phyloP scores from a whole-genome alignment of 345 rosid species.

The Arabis hirsuta region DNA sequence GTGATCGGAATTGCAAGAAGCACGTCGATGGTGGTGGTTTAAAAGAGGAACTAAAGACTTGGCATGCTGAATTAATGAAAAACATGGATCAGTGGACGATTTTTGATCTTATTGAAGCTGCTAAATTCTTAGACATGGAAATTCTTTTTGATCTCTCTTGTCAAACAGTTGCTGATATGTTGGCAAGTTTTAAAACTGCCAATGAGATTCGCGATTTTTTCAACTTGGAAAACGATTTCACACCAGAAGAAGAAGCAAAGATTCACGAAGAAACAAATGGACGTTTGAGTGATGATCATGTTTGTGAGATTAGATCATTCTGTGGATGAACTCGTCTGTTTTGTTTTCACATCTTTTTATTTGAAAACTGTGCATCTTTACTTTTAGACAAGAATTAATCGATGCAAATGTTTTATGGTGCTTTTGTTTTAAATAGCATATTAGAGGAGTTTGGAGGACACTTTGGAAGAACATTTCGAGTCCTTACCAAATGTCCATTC shows the following conservation, averaged over 20 bases:
- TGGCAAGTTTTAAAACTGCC: background rate
- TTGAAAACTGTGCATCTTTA: too few species aligned
- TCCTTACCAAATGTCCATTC: too few species aligned
- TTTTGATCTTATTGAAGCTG: background rate
- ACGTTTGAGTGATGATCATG: background rate
- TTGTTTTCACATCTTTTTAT: too few species aligned
- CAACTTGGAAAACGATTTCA: background rate
- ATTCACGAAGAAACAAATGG: background rate
- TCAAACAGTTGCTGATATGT: background rate
- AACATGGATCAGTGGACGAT: background rate
- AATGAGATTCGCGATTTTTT: background rate
- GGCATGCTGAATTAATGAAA: slow-evolving; percentile 10
- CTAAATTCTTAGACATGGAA: background rate
- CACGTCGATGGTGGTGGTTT: background rate
- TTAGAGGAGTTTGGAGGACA: too few species aligned
- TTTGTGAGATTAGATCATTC: too few species aligned
- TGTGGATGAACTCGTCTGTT: too few species aligned
- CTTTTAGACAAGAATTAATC: too few species aligned
- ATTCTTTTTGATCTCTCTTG: background rate
- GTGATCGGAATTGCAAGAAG: slow-evolving; percentile 25
- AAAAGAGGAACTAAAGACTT: background rate
- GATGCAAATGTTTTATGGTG: too few species aligned
- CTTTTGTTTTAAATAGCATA: too few species aligned
- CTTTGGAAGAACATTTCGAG: too few species aligned
- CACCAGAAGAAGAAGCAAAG: background rate